Evolutionary conservation across 2,329 filamentous ascomycete genomes (phyloP).

Genomic region (Dactylellina cionopaga): DNA sequence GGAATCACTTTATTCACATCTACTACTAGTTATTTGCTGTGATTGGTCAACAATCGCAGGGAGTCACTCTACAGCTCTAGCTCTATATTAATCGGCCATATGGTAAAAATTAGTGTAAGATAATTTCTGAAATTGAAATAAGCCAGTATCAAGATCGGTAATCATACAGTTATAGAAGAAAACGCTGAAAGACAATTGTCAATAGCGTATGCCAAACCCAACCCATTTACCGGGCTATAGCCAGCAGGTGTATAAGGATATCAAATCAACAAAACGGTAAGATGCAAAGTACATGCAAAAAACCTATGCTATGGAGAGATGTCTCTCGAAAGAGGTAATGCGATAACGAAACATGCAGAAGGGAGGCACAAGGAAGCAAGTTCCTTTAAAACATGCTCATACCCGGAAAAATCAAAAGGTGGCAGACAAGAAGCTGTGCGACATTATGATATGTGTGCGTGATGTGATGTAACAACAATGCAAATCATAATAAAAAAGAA

Average conservation of each 20-base stretch:
- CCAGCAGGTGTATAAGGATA: conserved; percentile 40
- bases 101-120: no score
- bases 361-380: neutral
- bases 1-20: no score
- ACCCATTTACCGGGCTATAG: conserved; percentile 7
- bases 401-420: no score
- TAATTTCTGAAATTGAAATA: conserved; percentile 17
- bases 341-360: conserved; percentile 10
- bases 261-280: conserved; percentile 14
- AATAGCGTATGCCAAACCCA: neutral
- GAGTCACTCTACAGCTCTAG: no score
- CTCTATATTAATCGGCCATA: no score
- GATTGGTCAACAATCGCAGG: no score
- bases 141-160: conserved; percentile 2
- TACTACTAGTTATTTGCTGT: no score
- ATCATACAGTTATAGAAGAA: conserved; percentile 15
- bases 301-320: conserved; percentile 42
- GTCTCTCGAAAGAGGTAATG: conserved; percentile 13
- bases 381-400: neutral
- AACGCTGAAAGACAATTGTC: neutral
- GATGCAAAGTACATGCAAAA: neutral
- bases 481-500: conserved; percentile 24
- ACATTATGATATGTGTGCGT: neutral
- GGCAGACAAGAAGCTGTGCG: no score
- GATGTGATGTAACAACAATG: conserved; percentile 5